Evolutionary conservation across 495 filamentous ascomycete species (phyloP).

Genomic region (Aspergillus affinis): DNA sequence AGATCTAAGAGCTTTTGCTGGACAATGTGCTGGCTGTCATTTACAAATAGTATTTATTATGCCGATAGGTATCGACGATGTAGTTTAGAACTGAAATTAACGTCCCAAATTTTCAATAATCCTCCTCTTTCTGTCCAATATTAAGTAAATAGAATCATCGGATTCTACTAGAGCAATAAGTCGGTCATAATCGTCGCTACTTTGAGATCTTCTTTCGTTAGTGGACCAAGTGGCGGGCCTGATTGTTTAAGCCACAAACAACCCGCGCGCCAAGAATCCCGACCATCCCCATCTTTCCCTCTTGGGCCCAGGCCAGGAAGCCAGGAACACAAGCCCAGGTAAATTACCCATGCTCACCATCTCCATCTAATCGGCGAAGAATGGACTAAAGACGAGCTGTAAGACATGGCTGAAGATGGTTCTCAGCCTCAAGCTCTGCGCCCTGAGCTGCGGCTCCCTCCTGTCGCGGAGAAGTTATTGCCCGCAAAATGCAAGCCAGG

Average conservation of each 20-base stretch:
- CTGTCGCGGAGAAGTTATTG: conserved; percentile 57
- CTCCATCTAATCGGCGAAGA: conserved; percentile 19
- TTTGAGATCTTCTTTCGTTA: too few relatives aligned
- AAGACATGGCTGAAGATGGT: conserved; percentile 30
- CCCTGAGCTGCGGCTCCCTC: conserved; percentile 34
- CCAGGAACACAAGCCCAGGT: neutral
- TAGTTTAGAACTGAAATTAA: neutral
- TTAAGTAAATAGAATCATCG: too few relatives aligned
- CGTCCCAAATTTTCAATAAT: neutral
- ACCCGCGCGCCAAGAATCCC: conserved; percentile 36
- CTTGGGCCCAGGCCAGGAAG: neutral
- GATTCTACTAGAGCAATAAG: too few relatives aligned
- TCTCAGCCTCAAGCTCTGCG: conserved; percentile 10
- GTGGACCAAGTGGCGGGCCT: neutral
- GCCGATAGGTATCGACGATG: neutral
- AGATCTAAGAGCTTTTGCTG: conserved; percentile 8
- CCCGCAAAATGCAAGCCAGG: conserved; percentile 54
- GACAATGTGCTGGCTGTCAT: neutral
- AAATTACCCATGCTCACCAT: conserved; percentile 21
- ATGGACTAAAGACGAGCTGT: conserved; percentile 17
- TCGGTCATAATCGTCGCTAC: too few relatives aligned
- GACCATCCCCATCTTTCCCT: conserved; percentile 22
- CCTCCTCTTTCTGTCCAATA: too few relatives aligned
- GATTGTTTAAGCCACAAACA: conserved; percentile 9
- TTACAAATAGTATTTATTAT: neutral